Conservation (phyloP, 2,329 filamentous ascomycete species). For the Fusarium poae region DNA sequence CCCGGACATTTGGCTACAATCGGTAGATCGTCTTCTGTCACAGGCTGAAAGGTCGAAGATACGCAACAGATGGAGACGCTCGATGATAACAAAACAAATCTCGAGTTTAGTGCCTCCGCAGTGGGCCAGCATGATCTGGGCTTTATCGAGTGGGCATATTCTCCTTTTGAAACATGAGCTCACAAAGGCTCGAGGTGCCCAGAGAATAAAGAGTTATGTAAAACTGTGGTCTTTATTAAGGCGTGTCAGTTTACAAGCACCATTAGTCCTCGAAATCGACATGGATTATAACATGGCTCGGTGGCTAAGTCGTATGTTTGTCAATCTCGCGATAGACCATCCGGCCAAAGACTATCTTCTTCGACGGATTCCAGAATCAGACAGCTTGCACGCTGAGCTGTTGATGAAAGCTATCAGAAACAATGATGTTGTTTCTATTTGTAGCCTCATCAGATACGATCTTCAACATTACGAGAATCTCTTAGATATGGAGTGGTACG, state of each 20-base stretch:
- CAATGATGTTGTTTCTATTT: background rate
- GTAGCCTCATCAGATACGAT: accelerated
- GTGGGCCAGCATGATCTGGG: background rate
- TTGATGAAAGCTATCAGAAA: background rate
- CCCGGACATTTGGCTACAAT: background rate
- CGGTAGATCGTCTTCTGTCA: background rate
- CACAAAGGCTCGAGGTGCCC: background rate
- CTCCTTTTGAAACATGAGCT: background rate
- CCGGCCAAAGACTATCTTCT: background rate
- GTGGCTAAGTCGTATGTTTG: background rate
- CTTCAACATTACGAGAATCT: background rate
- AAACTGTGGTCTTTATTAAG: background rate
- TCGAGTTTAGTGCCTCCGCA: background rate
- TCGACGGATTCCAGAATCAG: background rate
- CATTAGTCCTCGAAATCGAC: accelerated
- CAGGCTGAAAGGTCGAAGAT: background rate
- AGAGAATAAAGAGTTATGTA: background rate
- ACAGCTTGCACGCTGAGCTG: background rate
- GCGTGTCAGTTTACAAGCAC: background rate
- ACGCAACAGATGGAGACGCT: background rate
- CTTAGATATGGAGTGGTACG: background rate
- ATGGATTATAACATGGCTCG: background rate
- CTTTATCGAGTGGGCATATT: background rate
- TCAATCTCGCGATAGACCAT: background rate
- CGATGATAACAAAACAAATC: accelerated